Conservation (phyloP, 2,329 filamentous ascomycete genomes). For the Paraphaeosphaeria sporulosa region DNA sequence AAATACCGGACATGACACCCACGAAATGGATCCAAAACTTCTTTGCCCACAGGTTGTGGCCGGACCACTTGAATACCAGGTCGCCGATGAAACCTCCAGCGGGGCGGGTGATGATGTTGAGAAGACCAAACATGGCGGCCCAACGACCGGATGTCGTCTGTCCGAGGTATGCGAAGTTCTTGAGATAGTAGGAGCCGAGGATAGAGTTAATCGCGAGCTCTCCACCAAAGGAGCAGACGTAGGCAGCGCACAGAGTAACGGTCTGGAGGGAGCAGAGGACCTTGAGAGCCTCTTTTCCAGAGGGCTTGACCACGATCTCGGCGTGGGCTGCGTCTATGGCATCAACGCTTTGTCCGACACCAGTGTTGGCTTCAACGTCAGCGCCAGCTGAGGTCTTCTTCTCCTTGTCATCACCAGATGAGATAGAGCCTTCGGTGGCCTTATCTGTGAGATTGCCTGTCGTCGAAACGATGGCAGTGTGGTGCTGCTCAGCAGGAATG, state of each 20-base stretch:
- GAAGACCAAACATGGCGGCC: slow-evolving; percentile 78
- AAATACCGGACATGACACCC: slow-evolving; percentile 63
- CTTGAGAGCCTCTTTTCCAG: slow-evolving; percentile 64
- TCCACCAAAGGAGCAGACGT: slow-evolving; percentile 68
- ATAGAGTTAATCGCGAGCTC: slow-evolving; percentile 69
- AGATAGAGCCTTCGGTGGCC: slow-evolving; percentile 42
- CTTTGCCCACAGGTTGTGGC: slow-evolving; percentile 66
- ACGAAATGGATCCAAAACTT: slow-evolving; percentile 68
- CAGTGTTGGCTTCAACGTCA: slow-evolving; percentile 58
- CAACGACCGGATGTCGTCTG: slow-evolving; percentile 65
- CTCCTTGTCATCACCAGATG: slow-evolving; percentile 45
- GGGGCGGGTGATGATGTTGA: slow-evolving; percentile 73
- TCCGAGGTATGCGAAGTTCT: slow-evolving; percentile 62
- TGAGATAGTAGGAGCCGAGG: slow-evolving; percentile 65
- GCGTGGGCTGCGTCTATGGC: slow-evolving; percentile 63
- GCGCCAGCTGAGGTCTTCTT: slow-evolving; percentile 37
- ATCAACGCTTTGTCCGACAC: slow-evolving; percentile 62
- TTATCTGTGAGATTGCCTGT: slow-evolving; percentile 60
- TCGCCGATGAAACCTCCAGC: slow-evolving; percentile 69
- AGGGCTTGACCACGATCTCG: slow-evolving; percentile 70
- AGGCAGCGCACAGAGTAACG: slow-evolving; percentile 60
- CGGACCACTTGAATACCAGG: slow-evolving; percentile 60
- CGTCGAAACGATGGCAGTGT: slow-evolving; percentile 58
- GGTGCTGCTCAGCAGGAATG: slow-evolving; percentile 60
- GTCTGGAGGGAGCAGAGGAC: slow-evolving; percentile 69